Evolutionary conservation across 805 yeast species (phyloP).

Genomic region (Yarrowia keelungensis): DNA sequence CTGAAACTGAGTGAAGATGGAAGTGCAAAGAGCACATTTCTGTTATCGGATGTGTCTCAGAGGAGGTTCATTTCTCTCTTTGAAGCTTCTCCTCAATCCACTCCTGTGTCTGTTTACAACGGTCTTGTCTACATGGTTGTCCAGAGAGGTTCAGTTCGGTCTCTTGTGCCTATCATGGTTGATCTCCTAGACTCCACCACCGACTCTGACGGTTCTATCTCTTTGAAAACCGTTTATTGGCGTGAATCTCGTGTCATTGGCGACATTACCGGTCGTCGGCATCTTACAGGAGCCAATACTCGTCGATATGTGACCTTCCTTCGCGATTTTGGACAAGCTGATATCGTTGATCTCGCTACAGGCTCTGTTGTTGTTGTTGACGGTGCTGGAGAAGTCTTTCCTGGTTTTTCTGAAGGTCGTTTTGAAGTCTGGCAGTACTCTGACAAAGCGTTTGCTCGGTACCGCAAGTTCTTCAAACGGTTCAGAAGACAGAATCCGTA

Average conservation of each 20-base stretch:
- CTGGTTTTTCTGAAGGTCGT: background rate
- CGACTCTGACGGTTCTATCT: background rate
- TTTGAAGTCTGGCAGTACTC: background rate
- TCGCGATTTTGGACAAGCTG: background rate
- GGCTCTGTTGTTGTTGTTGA: background rate
- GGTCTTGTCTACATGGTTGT: background rate
- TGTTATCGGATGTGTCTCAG: background rate
- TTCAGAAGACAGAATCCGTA: background rate
- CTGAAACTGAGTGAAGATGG: background rate
- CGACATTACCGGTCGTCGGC: background rate
- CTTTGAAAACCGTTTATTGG: background rate
- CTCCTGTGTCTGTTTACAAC: background rate
- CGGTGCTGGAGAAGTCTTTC: background rate
- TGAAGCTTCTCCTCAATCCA: background rate
- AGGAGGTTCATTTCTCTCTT: background rate
- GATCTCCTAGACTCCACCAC: background rate
- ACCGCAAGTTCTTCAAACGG: background rate
- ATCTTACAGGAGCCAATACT: too few relatives aligned
- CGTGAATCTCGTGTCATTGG: background rate
- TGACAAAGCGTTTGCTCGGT: background rate
- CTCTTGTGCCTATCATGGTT: background rate
- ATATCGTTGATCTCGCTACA: constrained; percentile 1
- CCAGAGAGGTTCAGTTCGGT: background rate
- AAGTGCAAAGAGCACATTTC: background rate
- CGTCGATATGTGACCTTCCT: background rate